A percentile compares a stretch with the other conserved stretches of the same genome.
Evolutionary conservation across 768 basidiomycete genomes (phyloP).

Genomic region (Coprinopsis marcescibilis): DNA sequence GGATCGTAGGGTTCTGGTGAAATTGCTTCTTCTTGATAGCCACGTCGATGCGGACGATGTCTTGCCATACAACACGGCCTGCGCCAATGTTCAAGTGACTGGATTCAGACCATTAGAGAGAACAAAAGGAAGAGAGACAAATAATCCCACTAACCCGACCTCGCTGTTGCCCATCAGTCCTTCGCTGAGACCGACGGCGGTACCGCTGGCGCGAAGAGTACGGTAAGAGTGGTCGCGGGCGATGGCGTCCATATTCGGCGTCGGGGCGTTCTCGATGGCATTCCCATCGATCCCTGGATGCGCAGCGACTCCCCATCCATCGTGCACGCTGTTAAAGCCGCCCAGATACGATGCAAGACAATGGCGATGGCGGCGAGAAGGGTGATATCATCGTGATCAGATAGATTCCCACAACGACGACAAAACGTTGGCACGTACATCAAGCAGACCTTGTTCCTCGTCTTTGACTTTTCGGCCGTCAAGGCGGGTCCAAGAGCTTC

Average conservation of each 20-base stretch:
- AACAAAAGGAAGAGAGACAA: conserved; percentile 2
- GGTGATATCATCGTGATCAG: conserved; percentile 9
- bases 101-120: conserved; percentile 1
- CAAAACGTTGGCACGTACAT: conserved; percentile 59
- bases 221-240: conserved; percentile 69
- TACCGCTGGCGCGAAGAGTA: conserved; percentile 75
- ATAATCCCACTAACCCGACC: conserved; percentile 72
- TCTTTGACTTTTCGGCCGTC: conserved; percentile 22
- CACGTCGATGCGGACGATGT: conserved; percentile 93
- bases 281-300: conserved; percentile 73
- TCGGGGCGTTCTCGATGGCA: conserved; percentile 80
- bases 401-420: neutral
- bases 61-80: conserved; percentile 94
- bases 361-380: neutral
- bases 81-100: conserved; percentile 95
- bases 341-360: neutral
- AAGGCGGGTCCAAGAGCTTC: neutral
- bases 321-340: conserved; percentile 66
- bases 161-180: conserved; percentile 98
- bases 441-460: conserved; percentile 87
- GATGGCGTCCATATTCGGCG: conserved; percentile 87
- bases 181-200: conserved; percentile 89
- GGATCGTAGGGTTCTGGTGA: conserved; percentile 69
- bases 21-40: conserved; percentile 86
- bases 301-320: conserved; percentile 87